Conservation (phyloP, 1,284 basidiomycete species). For the Dichomitus squalens region DNA sequence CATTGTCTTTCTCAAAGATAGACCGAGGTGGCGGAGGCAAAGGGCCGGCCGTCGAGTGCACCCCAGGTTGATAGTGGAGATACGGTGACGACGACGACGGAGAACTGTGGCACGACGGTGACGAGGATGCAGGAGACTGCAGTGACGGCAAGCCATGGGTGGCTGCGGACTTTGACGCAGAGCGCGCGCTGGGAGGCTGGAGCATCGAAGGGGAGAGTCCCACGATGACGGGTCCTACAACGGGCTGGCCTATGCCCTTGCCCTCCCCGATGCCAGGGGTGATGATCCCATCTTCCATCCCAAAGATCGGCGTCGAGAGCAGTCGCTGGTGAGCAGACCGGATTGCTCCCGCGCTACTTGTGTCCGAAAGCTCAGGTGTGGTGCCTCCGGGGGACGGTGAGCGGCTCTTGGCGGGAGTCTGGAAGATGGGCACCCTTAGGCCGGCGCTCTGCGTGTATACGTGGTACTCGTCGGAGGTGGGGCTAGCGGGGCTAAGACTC, state of each 20-base stretch:
- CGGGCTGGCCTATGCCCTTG: constrained; percentile 57
- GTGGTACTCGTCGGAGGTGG: constrained; percentile 22
- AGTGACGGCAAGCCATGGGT: constrained; percentile 1
- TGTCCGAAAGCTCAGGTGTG: constrained; percentile 36
- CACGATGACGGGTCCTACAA: constrained; percentile 60
- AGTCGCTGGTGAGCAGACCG: constrained; percentile 16
- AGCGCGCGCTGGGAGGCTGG: constrained; percentile 10
- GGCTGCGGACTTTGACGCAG: background rate
- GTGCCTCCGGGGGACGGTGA: constrained; percentile 46
- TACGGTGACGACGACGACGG: constrained; percentile 35
- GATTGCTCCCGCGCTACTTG: constrained; percentile 21
- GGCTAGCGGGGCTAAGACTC: constrained; percentile 22
- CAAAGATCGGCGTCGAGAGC: constrained; percentile 21
- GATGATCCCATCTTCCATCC: constrained; percentile 30
- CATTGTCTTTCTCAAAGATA: constrained; percentile 40
- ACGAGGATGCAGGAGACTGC: constrained; percentile 14
- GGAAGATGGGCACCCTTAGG: constrained; percentile 48
- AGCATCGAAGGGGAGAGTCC: constrained; percentile 38
- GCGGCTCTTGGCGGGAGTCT: constrained; percentile 49
- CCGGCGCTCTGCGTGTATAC: constrained; percentile 18
- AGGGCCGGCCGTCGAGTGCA: constrained; percentile 72
- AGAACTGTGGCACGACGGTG: constrained; percentile 2
- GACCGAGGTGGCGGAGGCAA: constrained; percentile 67
- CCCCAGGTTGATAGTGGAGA: constrained; percentile 64
- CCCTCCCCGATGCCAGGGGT: constrained; percentile 62